Percentiles rank a stretch among this genome's conserved stretches.
phyloP scores from a whole-genome alignment of 2,329 filamentous ascomycete genomes.

The Colletotrichum echinochloae region DNA sequence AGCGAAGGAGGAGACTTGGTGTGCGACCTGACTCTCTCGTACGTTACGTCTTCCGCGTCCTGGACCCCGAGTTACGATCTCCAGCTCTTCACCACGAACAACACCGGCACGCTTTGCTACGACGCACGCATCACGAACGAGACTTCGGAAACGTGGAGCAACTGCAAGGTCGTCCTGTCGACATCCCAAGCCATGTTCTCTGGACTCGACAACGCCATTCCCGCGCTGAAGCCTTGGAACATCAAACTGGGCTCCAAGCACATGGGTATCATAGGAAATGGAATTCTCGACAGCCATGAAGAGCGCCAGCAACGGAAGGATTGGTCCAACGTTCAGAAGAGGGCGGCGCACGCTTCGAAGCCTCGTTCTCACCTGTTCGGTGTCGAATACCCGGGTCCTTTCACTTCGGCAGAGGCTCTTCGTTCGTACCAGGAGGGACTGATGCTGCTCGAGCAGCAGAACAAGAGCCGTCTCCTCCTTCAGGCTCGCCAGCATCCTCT shows the following conservation, averaged over 20 bases:
- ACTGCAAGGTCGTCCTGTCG: conserved; percentile 70
- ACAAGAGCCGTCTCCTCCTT: neutral
- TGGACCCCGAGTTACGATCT: conserved; percentile 74
- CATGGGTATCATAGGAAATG: conserved; percentile 29
- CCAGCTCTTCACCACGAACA: conserved; percentile 67
- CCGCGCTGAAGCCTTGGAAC: conserved; percentile 67
- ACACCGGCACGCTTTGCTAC: conserved; percentile 67
- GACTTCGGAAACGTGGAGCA: conserved; percentile 73
- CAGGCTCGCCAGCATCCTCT: neutral
- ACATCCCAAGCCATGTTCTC: conserved; percentile 72
- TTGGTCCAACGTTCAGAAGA: conserved; percentile 49
- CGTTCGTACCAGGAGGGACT: neutral
- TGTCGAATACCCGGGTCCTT: neutral
- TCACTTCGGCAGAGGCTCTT: neutral
- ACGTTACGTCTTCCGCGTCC: conserved; percentile 67
- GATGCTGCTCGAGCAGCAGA: conserved; percentile 13
- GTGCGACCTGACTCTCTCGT: conserved; percentile 67
- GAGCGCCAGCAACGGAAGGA: conserved; percentile 50
- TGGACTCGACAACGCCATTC: conserved; percentile 66
- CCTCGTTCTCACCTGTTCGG: conserved; percentile 42
- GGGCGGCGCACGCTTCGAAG: conserved; percentile 43
- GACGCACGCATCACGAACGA: conserved; percentile 72
- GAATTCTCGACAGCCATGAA: conserved; percentile 54
- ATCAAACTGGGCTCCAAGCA: conserved; percentile 59
- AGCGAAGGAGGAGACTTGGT: conserved; percentile 41